These are phyloP conservation scores for Candida germanica DNA, from an alignment of 805 yeast genomes.

Conservation along the genomic window DNA sequence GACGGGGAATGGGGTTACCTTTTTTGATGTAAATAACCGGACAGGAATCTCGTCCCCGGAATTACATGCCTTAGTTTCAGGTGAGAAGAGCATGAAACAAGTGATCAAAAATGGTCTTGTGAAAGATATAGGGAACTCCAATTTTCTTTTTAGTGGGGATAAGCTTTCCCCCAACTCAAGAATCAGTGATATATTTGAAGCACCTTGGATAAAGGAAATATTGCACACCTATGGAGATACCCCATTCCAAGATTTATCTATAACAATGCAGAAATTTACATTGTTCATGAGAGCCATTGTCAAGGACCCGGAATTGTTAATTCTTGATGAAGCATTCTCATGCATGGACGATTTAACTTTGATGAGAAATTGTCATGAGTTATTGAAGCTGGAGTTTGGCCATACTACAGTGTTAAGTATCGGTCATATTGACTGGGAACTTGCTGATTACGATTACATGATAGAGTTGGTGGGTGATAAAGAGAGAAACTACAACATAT, in stretches of 20 bases:
- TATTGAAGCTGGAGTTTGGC: constrained; percentile 19
- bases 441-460: constrained; percentile 61
- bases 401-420: constrained; percentile 70
- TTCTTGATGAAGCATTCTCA: constrained; percentile 90
- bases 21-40: constrained; percentile 71
- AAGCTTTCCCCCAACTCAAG: constrained; percentile 15
- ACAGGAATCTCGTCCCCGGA: constrained; percentile 93
- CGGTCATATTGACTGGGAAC: constrained; percentile 80
- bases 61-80: constrained; percentile 81
- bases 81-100: constrained; percentile 46
- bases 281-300: constrained; percentile 75
- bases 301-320: constrained; percentile 72
- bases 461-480: constrained; percentile 31
- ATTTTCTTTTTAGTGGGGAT: constrained; percentile 44
- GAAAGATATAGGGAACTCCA: constrained; percentile 53
- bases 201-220: constrained; percentile 16
- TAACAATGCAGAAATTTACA: constrained; percentile 75
- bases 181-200: constrained; percentile 10
- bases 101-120: constrained; percentile 71
- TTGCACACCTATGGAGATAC: constrained; percentile 36
- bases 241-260: constrained; percentile 51
- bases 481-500: constrained; percentile 19
- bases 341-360: constrained; percentile 68
- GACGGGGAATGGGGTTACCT: constrained; percentile 69
- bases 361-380: constrained; percentile 30